Conservation (phyloP, 2,329 filamentous ascomycete genomes). For the Hymenoscyphus fraxineus region DNA sequence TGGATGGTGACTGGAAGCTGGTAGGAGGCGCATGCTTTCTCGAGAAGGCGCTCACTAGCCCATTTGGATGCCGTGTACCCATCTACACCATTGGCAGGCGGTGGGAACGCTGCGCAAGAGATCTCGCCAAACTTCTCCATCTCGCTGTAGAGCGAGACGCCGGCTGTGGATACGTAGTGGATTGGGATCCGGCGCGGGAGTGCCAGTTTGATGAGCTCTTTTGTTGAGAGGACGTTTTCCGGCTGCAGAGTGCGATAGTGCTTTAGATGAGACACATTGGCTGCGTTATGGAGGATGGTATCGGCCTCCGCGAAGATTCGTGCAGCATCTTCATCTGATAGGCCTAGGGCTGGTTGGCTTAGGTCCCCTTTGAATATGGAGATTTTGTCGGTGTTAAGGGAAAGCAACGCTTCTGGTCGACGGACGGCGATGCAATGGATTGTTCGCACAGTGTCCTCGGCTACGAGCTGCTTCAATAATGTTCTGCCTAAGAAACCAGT, state of each 20-base stretch:
- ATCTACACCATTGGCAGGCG: conserved; percentile 28
- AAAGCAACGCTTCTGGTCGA: conserved; percentile 4
- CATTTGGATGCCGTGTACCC: conserved; percentile 38
- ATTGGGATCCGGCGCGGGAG: conserved; percentile 34
- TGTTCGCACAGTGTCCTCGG: conserved; percentile 29
- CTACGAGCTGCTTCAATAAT: conserved; percentile 37
- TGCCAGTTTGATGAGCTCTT: conserved; percentile 28
- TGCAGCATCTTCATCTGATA: conserved; percentile 32
- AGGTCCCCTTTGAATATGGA: conserved; percentile 38
- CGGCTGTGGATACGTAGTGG: conserved; percentile 38
- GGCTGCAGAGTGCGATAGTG: conserved; percentile 35
- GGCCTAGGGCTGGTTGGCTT: conserved; percentile 35
- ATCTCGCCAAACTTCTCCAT: background rate
- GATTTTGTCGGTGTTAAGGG: conserved; percentile 17
- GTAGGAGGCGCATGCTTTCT: conserved; percentile 20
- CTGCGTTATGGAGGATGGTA: conserved; percentile 51
- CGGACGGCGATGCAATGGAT: conserved; percentile 44
- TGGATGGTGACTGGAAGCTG: conserved; percentile 32
- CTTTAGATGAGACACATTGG: conserved; percentile 38
- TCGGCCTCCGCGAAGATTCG: conserved; percentile 36
- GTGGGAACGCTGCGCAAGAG: conserved; percentile 6
- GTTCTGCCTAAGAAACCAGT: conserved; percentile 39
- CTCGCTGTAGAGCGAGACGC: conserved; percentile 14
- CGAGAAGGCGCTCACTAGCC: conserved; percentile 36
- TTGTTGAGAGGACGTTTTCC: conserved; percentile 37